phyloP scores from a whole-genome alignment of 2,329 filamentous ascomycete species.

The Teratosphaeria zuluensis region DNA sequence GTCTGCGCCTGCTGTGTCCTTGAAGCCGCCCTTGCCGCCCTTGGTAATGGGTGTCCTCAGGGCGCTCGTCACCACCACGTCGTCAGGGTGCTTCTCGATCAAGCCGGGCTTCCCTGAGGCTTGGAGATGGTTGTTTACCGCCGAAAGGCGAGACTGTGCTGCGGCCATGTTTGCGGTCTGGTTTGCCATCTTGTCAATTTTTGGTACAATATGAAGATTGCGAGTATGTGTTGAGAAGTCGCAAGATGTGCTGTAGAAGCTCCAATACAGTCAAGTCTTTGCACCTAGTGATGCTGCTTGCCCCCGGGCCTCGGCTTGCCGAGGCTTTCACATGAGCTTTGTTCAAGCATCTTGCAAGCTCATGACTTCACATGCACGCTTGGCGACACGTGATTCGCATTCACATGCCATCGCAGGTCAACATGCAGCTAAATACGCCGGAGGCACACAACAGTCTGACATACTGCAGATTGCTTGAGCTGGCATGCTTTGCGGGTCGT shows the following conservation, averaged over 20 bases:
- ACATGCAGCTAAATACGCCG: neutral
- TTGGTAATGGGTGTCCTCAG: slow-evolving; percentile 88
- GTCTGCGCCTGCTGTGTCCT: slow-evolving; percentile 85
- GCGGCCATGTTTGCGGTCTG: slow-evolving; percentile 10
- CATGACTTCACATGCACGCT: neutral
- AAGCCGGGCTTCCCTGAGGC: slow-evolving; percentile 35
- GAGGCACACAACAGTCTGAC: neutral
- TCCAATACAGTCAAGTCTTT: neutral
- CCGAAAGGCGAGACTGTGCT: slow-evolving; percentile 39
- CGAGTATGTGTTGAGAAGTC: neutral
- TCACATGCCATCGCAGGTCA: neutral
- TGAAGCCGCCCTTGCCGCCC: slow-evolving; percentile 88
- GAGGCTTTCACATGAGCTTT: neutral
- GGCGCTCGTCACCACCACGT: slow-evolving; percentile 82
- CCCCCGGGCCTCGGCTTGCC: neutral
- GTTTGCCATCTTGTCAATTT: slow-evolving; percentile 4
- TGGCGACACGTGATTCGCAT: neutral
- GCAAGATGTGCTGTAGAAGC: neutral
- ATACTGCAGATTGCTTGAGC: neutral
- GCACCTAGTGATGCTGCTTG: neutral
- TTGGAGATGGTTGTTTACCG: slow-evolving; percentile 48
- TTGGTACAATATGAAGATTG: neutral
- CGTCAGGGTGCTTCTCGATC: slow-evolving; percentile 48
- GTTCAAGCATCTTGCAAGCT: neutral
- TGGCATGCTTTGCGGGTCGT: no score